phyloP scores from a whole-genome alignment of 164 flowering plant genomes.

The Vitis rotundifolia region DNA sequence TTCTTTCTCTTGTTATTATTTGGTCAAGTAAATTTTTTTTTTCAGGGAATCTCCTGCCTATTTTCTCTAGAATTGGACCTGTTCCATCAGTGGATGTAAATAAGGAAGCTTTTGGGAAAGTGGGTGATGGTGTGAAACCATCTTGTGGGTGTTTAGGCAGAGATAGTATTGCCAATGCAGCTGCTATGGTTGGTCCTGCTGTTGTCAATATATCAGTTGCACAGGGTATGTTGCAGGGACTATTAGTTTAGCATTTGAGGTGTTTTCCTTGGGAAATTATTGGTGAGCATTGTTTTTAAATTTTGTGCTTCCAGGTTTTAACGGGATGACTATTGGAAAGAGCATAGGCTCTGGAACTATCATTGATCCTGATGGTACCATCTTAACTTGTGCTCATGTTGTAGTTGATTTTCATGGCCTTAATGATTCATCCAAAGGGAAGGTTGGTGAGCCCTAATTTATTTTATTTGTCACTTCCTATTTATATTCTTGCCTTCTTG shows the following conservation, averaged over 20 bases:
- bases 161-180: conserved; percentile 78
- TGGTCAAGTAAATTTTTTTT: conserved; percentile 3
- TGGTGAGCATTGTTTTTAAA: background rate
- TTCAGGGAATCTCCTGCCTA: conserved; percentile 42
- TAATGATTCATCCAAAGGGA: conserved; percentile 49
- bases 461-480: background rate
- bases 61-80: conserved; percentile 42
- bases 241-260: background rate
- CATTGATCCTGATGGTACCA: conserved; percentile 82
- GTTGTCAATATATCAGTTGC: conserved; percentile 86
- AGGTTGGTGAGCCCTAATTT: conserved; percentile 42
- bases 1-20: too few relatives aligned
- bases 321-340: conserved; percentile 57
- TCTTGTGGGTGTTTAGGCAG: conserved; percentile 63
- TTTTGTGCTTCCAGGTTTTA: conserved; percentile 34
- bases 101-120: conserved; percentile 29
- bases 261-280: background rate
- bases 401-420: conserved; percentile 67
- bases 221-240: conserved; percentile 38
- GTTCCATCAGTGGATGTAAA: conserved; percentile 29
- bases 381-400: conserved; percentile 91
- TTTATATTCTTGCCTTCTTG: background rate
- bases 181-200: conserved; percentile 84
- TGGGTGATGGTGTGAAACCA: conserved; percentile 35
- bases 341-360: conserved; percentile 88